Conservation (phyloP, 1,139 yeast genomes). For the Taphrina pruni region DNA sequence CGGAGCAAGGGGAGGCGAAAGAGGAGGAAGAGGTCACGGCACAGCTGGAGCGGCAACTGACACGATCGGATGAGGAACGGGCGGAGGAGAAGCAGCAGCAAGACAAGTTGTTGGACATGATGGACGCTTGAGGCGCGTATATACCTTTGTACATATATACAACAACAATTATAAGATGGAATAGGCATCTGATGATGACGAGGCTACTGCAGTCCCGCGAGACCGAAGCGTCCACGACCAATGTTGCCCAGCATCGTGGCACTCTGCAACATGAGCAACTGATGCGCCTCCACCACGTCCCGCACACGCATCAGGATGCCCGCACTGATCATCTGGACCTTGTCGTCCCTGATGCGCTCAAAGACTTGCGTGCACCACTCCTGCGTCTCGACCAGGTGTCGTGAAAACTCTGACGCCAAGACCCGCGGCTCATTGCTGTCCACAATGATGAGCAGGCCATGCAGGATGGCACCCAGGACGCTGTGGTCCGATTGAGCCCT, state of each 20-base stretch:
- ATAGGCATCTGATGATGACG: not conserved
- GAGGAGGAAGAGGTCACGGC: not conserved
- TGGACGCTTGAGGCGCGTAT: constrained; percentile 13
- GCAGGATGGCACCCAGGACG: constrained; percentile 7
- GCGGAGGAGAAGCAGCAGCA: constrained; percentile 2
- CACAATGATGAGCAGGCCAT: constrained; percentile 10
- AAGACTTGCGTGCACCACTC: constrained; percentile 21
- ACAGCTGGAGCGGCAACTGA: not conserved
- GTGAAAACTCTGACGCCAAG: constrained; percentile 9
- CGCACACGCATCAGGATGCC: constrained; percentile 27
- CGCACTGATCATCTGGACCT: constrained; percentile 9
- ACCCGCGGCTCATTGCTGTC: constrained; percentile 21
- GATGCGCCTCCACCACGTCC: constrained; percentile 24
- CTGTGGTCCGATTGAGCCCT: constrained; percentile 14
- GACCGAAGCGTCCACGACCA: constrained; percentile 23
- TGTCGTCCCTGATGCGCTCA: constrained; percentile 18
- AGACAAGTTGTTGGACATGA: constrained; percentile 16
- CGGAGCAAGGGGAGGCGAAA: not conserved
- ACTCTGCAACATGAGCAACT: constrained; percentile 30
- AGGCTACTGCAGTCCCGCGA: constrained; percentile 10
- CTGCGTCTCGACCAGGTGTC: constrained; percentile 24
- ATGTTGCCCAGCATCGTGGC: constrained; percentile 1
- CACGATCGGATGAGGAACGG: not conserved
- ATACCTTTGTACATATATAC: not conserved
- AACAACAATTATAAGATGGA: too few relatives aligned